Base-by-base conservation (phyloP, 2,329 filamentous ascomycete genomes). In the Coniosporium tulheliwenetii region DNA sequence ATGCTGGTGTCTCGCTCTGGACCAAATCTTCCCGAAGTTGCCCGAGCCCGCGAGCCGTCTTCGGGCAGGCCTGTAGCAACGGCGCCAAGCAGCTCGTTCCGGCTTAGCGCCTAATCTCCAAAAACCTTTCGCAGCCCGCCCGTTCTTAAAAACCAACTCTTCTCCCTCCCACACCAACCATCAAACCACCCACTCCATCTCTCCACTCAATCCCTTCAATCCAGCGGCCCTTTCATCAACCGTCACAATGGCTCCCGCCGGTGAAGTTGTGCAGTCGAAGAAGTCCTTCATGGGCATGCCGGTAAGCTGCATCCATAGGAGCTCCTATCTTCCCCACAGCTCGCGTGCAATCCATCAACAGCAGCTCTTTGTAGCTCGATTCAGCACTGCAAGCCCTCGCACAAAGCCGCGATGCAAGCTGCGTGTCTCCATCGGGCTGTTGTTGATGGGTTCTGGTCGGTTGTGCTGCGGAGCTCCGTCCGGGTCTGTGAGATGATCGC, bases 231-330 rank as follows among this genome's bases (percentile, higher is more conserved):
- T 5, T 57, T 60, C 64, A 52, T 52, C 67, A 47, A 44, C 48
- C 47, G 46, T 49, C 54, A 52, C 44, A 49, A 58, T 59, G 54
- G 45, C 52, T 19, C 44, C 67, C 63, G 57, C 64, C 45, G 64
- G 62, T 54, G 65, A 67, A 14, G 64, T 65, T 52, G 56, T 53
- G 50, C 68, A 73, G 58, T 51, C 48, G 46, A 65, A 71, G 19
- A 73, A 73, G 67, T 62, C 64, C 57, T 58, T 72, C 52, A 57
- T 74, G 58, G 73, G 70, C 49, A 64, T 65, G 61, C 61, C 61
- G 45, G 62, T 65, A 58, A 50, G 50, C 42, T 44, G 16, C 54
- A 41, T 39, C 30, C 38, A 39, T 42, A 38, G 13, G 7, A 30
- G 26, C 29, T 32, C 36, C 41, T 33, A 42, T 44, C 40, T 41